Evolutionary conservation across 2,329 filamentous ascomycete species (phyloP).

Genomic region (Beauveria pseudobassiana): DNA sequence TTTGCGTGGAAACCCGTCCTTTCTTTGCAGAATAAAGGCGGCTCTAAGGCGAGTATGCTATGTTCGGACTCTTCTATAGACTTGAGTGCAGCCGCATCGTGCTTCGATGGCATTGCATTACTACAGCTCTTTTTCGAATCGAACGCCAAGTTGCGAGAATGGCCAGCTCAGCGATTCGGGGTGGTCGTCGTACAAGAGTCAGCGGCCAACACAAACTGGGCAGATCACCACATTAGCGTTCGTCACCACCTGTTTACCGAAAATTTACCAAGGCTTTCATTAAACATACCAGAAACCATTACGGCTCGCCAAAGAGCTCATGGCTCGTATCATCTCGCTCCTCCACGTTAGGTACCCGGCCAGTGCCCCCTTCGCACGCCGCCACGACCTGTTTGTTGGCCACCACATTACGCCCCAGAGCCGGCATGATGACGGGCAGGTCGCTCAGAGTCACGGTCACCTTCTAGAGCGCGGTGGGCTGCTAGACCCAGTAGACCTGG

Average conservation of each 20-base stretch:
- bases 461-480: conserved; percentile 62
- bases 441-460: conserved; percentile 72
- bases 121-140: conserved; percentile 52
- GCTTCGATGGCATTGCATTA: conserved; percentile 56
- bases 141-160: conserved; percentile 59
- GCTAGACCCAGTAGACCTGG: conserved; percentile 88
- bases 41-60: conserved; percentile 47
- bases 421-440: conserved; percentile 73
- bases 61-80: conserved; percentile 57
- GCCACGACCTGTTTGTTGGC: conserved; percentile 53
- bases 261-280: too few relatives aligned
- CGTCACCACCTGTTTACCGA: not conserved
- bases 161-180: conserved; percentile 63
- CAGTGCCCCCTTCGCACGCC: conserved; percentile 50
- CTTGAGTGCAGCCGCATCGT: conserved; percentile 57
- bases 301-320: conserved; percentile 33
- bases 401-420: conserved; percentile 66
- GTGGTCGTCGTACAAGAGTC: conserved; percentile 85
- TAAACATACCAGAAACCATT: conserved; percentile 43
- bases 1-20: conserved; percentile 56
- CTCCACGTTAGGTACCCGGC: conserved; percentile 72
- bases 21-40: conserved; percentile 42
- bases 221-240: conserved; percentile 1
- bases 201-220: conserved; percentile 68
- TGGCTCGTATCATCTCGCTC: conserved; percentile 36